A percentile compares a stretch with the other conserved stretches of the same genome.
Evolutionary conservation across 179 eudicot species (phyloP).

Genomic region (Beta macrorhiza): DNA sequence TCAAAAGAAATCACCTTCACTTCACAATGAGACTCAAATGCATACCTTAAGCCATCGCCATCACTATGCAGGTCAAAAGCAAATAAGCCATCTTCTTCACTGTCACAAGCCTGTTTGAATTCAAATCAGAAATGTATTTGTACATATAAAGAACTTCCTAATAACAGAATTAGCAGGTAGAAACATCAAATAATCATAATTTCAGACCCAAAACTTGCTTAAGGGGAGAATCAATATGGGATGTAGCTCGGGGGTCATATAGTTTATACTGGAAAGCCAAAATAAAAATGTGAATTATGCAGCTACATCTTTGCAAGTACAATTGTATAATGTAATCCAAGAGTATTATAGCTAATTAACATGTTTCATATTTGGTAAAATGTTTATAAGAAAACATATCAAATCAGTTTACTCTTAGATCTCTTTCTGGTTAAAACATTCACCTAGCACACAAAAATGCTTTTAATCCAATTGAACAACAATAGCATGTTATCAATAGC

Average conservation of each 20-base stretch:
- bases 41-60: slow-evolving; percentile 82
- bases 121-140: slow-evolving; percentile 14
- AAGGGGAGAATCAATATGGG: not conserved
- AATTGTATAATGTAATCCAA: not conserved
- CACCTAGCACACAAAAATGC: not conserved
- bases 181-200: not conserved
- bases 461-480: not conserved
- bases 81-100: slow-evolving; percentile 77
- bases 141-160: not conserved
- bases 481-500: not conserved
- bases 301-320: not conserved
- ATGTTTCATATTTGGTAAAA: not conserved
- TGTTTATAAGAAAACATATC: not conserved
- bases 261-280: not conserved
- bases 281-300: not conserved
- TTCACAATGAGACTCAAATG: not conserved
- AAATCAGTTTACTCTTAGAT: not conserved
- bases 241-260: not conserved
- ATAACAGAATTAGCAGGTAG: too few relatives aligned
- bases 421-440: not conserved
- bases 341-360: not conserved
- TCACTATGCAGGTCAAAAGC: slow-evolving; percentile 89
- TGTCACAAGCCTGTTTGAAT: slow-evolving; percentile 62
- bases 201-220: not conserved
- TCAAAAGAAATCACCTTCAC: not conserved